These are phyloP conservation scores for Pontederia paniculata DNA, from an alignment of 176 grass and related monocot genomes.

Conservation along the genomic window DNA sequence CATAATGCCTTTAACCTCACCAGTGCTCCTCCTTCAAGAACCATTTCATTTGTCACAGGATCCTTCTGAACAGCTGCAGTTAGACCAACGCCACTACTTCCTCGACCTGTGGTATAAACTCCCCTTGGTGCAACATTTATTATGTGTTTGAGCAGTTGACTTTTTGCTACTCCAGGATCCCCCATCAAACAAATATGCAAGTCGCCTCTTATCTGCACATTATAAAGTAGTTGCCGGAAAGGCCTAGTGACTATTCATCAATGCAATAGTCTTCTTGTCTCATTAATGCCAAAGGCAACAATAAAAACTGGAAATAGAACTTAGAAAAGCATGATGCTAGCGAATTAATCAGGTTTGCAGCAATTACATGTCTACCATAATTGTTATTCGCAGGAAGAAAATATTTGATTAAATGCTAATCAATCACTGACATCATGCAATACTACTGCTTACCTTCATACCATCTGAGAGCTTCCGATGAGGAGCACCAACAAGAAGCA, in stretches of 20 bases:
- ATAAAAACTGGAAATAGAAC: neutral
- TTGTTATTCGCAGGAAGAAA: neutral
- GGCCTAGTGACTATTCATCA: neutral
- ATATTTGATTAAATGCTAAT: too few relatives aligned
- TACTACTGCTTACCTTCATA: slow-evolving; percentile 48
- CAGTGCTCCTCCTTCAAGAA: slow-evolving; percentile 98
- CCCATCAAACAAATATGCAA: slow-evolving; percentile 98
- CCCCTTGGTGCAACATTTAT: slow-evolving; percentile 98
- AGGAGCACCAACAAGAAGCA: slow-evolving; percentile 93
- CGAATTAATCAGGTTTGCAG: too few relatives aligned
- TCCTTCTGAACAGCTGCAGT: slow-evolving; percentile 95
- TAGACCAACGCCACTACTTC: slow-evolving; percentile 96
- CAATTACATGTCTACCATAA: neutral
- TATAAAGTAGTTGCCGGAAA: neutral
- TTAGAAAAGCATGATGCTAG: too few relatives aligned
- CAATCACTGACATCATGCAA: too few relatives aligned
- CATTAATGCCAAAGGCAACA: neutral
- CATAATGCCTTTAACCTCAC: slow-evolving; percentile 31
- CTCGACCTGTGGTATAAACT: slow-evolving; percentile 92
- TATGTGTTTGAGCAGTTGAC: slow-evolving; percentile 98
- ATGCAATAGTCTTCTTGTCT: neutral
- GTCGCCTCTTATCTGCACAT: slow-evolving; percentile 86
- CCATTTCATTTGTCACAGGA: slow-evolving; percentile 92
- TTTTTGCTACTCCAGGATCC: slow-evolving; percentile 98
- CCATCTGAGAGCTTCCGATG: slow-evolving; percentile 85